Evolutionary conservation across 192 early-diverging fungal species (phyloP), one percentile per base, ranked within the genome.

Genomic region (Jimgerdemannia lactiflua): DNA sequence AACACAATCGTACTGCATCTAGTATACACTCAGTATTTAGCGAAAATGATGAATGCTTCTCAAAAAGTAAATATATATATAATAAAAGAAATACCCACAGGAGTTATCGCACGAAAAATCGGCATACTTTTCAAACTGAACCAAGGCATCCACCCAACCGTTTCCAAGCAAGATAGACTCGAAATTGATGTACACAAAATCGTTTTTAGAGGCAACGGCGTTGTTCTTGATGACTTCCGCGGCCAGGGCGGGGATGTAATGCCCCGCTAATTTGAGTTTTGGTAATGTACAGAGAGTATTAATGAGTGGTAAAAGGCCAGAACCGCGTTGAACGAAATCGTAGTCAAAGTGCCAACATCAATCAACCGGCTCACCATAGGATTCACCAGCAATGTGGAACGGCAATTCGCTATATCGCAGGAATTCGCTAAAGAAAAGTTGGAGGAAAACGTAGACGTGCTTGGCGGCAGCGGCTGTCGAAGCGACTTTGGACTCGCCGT

Each of bases 221-320:
- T 98, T 98, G 49, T 88, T 85, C 29, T 89, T 87, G 42, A 92
- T 86, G 78, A 99, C 96, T 59, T 91, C 93, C 70, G 85, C 81
- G 8, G 90, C 96, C 42, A 96, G 91, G 43, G 93, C 96, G 29
- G 98, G 98, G 66, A 99, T 88, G 77, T 98, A 99, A 84, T 98
- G 96, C 3, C 98, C 98, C 4, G 88, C 93, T 94, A 2, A 59
- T 59, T 59, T 59, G 14, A 59, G 92, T 64, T 70, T 79, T 66
- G 11, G 29, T 8, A 9, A 29, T 39, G 42, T 11, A 18, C 49
- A 17, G 40, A 75, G 39, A 18, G 11, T 4, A 29, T 14, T 49
- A 7, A 76, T n/a, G 49, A 29, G 29, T 29, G 29, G 29, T 29
- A 29, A 29, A 29, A 29, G 1, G 29, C 29, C 29, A 0, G 29